Conservation (phyloP, 2,329 filamentous ascomycete species). For the Emmonsiellopsis sp. region DNA sequence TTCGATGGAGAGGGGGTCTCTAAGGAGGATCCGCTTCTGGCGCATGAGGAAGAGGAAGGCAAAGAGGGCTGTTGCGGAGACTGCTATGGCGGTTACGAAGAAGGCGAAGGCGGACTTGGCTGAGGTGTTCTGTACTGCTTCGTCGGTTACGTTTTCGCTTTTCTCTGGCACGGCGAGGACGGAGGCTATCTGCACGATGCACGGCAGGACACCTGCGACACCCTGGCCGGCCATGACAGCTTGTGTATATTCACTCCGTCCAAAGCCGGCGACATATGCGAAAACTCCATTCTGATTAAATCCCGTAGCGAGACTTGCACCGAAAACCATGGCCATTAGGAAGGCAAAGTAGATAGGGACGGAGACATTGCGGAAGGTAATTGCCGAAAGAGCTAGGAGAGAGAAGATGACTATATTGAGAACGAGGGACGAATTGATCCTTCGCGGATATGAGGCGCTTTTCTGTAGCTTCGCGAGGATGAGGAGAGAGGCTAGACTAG, state of each 20-base stretch:
- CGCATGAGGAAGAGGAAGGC: slow-evolving; percentile 66
- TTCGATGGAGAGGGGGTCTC: slow-evolving; percentile 32
- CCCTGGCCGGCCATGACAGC: slow-evolving; percentile 94
- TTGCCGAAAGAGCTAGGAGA: slow-evolving; percentile 71
- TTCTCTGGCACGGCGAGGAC: slow-evolving; percentile 56
- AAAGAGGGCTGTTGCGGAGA: slow-evolving; percentile 60
- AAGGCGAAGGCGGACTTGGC: slow-evolving; percentile 75
- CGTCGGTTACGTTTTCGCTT: slow-evolving; percentile 26
- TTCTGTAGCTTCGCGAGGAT: slow-evolving; percentile 71
- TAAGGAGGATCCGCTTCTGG: slow-evolving; percentile 29
- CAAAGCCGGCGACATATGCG: slow-evolving; percentile 80
- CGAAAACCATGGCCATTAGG: slow-evolving; percentile 69
- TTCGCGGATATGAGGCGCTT: slow-evolving; percentile 75
- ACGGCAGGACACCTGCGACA: slow-evolving; percentile 80
- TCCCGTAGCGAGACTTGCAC: slow-evolving; percentile 69
- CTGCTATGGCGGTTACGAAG: slow-evolving; percentile 74
- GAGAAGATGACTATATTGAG: slow-evolving; percentile 71
- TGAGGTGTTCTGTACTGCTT: slow-evolving; percentile 34
- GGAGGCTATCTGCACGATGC: slow-evolving; percentile 74
- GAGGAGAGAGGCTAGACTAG: slow-evolving; percentile 68
- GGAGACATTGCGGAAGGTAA: slow-evolving; percentile 52
- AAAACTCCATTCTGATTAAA: slow-evolving; percentile 91
- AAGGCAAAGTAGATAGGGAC: slow-evolving; percentile 67
- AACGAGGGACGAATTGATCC: slow-evolving; percentile 67
- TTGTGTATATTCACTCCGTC: slow-evolving; percentile 80